Base-by-base conservation (phyloP, 2,329 filamentous ascomycete genomes). In the Passalora sequoiae region DNA sequence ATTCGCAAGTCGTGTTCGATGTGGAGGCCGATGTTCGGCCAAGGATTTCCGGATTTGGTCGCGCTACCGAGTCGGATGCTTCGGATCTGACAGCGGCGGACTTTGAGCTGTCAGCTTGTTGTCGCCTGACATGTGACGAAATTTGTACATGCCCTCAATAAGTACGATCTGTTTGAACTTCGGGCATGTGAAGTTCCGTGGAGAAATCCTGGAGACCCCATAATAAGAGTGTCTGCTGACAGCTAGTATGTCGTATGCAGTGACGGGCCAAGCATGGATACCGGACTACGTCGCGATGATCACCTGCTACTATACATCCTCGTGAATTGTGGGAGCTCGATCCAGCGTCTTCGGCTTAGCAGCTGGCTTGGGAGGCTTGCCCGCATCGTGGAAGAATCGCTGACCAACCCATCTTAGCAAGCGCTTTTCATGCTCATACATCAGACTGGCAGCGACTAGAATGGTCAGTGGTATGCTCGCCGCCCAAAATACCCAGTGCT, bases 401-500 rank as follows among this genome's bases (percentile, higher is more conserved):
- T 12, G 8, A n/a, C 24, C n/a, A 6, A 13, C 9, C 33, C 33
- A 24, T 5, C 33, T 17, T n/a, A 20, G 15, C 6, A 36, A 6
- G 12, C 33, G 21, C 33, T 36, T 36, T 20, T 36, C 33, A 12
- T 36, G 33, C n/a, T 36, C 33, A n/a, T 36, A 36, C 9, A 36
- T 17, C 28, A 52, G 28, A 3, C 31, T 32, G 7, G 28, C 35
- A 8, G 39, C 38, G 27, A 52, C 38, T 8, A 49, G 19, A 9
- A 45, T 21, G 13, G 44, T 47, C 8, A 53, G 43, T 3, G 55
- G 55, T 9, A 53, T 31, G 7, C 41, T 42, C n/a, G 48, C 51
- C 13, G 48, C 55, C 55, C 54, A 58, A 17, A 55, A 53, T 4
- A 54, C 48, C 54, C 54, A 58, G n/a, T 56, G 56, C 8, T 47